Evolutionary conservation across 73 alveolate species (phyloP), one percentile per base, ranked within the genome.

Genomic region (Blepharisma stoltei): DNA sequence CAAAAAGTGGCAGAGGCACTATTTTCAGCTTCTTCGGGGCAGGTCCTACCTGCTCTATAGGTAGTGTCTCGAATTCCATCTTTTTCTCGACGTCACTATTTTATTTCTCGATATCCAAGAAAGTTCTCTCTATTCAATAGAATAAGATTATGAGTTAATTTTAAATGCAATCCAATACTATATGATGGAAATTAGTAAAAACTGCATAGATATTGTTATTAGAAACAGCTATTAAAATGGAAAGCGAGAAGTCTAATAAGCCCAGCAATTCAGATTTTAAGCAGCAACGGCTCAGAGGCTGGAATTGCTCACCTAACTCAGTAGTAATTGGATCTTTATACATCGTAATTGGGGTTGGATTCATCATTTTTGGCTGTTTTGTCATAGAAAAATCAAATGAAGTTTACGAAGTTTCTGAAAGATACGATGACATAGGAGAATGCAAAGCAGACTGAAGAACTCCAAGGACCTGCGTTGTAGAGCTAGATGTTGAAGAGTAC

Each of bases 341-440:
- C 73, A 4, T 5, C 0, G 73, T 69, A 44, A 83, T 92, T 79
- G 95, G 92, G 25, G 41, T 86, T 48, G 78, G 85, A 21, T 92
- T 92, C 71, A 82, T 92, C 46, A 75, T 54, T 14, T 73, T 92
- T 20, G 96, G 97, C 11, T 68, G 83, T 41, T 75, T 92, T 54
- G 60, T 92, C 11, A 79, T 88, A 60, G 52, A 81, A 38, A 80
- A 78, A 70, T 84, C 93, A 25, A 37, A 77, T 5, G 67, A 92
- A 76, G 87, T 92, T 5, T 47, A 71, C 8, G 94, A 81, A 76
- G 46, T 69, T 4, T 66, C 84, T 27, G 54, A 71, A n/a, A 52
- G 83, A 27, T 92, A 92, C 67, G 88, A 92, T 83, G 76, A 88
- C 55, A 45, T 49, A 18, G 23, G 76, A 8, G 80, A 73, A 21